These are phyloP conservation scores for Madurella fahalii DNA, from an alignment of 2,329 filamentous ascomycete genomes.

Conservation along the genomic window DNA sequence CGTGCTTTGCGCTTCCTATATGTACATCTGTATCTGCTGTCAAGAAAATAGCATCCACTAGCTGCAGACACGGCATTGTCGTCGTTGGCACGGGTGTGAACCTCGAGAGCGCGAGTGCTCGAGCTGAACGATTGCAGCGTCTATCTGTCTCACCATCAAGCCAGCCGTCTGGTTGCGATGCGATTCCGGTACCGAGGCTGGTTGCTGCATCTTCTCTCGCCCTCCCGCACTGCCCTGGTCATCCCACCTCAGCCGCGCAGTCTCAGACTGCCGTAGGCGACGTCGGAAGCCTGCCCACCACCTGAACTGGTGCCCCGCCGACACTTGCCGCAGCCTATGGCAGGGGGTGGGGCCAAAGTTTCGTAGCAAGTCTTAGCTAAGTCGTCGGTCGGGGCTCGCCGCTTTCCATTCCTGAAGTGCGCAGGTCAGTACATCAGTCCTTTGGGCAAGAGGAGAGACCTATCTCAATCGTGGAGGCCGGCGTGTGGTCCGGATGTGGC, in stretches of 20 bases:
- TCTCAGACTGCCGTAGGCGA: neutral
- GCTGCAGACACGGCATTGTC: too few relatives aligned
- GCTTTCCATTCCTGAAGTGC: neutral
- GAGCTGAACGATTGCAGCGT: too few relatives aligned
- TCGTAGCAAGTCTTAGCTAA: too few relatives aligned
- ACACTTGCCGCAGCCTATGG: neutral
- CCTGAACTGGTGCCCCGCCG: too few relatives aligned
- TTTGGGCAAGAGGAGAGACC: neutral
- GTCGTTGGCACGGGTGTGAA: neutral
- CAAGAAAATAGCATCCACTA: too few relatives aligned
- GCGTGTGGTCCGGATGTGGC: conserved; percentile 6
- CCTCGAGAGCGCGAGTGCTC: neutral
- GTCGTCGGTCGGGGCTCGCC: too few relatives aligned
- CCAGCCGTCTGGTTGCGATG: neutral
- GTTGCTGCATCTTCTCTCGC: neutral
- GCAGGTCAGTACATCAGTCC: neutral
- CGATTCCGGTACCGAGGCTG: neutral
- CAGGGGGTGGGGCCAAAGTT: neutral
- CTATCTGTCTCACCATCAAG: too few relatives aligned
- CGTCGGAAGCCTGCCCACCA: neutral
- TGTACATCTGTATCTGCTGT: too few relatives aligned
- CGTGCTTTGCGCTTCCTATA: too few relatives aligned
- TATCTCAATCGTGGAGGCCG: neutral
- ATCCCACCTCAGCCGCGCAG: neutral
- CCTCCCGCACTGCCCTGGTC: too few relatives aligned